Base-by-base conservation (phyloP, 805 yeast genomes). In the Candida morakotiae region DNA sequence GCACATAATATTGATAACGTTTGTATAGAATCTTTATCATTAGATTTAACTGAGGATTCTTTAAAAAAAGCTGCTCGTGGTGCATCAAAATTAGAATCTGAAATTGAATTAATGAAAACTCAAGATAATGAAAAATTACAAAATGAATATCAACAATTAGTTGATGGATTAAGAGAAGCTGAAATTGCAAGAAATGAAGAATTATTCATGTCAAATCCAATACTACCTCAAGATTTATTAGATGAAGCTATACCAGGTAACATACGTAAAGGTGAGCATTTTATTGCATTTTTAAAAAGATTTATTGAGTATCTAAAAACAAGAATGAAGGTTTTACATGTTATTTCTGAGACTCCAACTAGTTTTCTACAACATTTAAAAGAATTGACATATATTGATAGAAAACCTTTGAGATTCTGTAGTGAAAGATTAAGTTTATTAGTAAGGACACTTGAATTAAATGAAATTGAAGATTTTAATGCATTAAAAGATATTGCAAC, bases 1-100 rank as follows among this genome's bases (percentile, higher is more conserved):
- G 98, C 98, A 33, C 99, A 93, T 60, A 93, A 93, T 63, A 93
- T 93, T 39, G 98, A 93, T 71, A 93, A 93, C 69, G 99, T 93
- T 40, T 93, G 99, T 67, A 93, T 93, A 40, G 99, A 93, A 60
- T 86, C 98, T 0, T 62, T 93, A 28, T 87, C 96, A 5, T 72
- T 93, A 34, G 98, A 93, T 55, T 65, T 93, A 45, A 93, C 97
- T 0, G 95, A 88, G 49, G 97, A 91, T 47, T 78, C 87, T 7
- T 62, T 93, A 43, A 82, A 88, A 51, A 71, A 80, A 47, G 98
- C 98, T 0, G 73, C 95, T 1, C 73, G 81, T 46, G 98, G 98
- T 46, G 95, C 96, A 0, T 75, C 74, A 46, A 75, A 84, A 32
- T 67, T 93, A 42, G 79, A 81, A n/a, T 75, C 70, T 18, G 89